A percentile compares a stretch with the other conserved stretches of the same genome.
Conservation (phyloP, 345 rosid species). For the Salix udensis region DNA sequence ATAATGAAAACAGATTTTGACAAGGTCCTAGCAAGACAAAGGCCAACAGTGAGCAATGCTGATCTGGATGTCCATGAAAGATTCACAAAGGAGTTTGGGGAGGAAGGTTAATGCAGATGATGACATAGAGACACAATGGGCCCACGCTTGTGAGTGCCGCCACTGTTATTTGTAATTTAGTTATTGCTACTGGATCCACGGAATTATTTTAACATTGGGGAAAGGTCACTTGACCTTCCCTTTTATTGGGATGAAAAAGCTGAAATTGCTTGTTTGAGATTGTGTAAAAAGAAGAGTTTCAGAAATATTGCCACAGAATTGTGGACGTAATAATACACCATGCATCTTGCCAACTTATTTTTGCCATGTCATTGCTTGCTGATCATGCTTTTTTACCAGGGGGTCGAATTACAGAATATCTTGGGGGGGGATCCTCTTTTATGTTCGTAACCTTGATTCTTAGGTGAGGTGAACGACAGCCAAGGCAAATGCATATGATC, state of each 20-base stretch:
- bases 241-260: slow-evolving; percentile 28
- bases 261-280: slow-evolving; percentile 34
- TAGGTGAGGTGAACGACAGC: not conserved
- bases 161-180: slow-evolving; percentile 40
- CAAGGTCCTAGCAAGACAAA: slow-evolving; percentile 89
- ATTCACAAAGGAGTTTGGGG: slow-evolving; percentile 96
- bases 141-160: slow-evolving; percentile 28
- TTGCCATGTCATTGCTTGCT: not conserved
- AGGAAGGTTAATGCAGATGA: slow-evolving; percentile 63
- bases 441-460: too few relatives aligned
- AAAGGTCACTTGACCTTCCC: slow-evolving; percentile 28
- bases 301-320: slow-evolving; percentile 15
- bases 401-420: slow-evolving; percentile 5
- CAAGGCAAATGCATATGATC: not conserved
- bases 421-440: too few relatives aligned
- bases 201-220: slow-evolving; percentile 25
- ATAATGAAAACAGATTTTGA: slow-evolving; percentile 79
- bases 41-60: slow-evolving; percentile 84
- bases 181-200: slow-evolving; percentile 26
- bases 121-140: slow-evolving; percentile 3
- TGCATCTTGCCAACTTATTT: not conserved
- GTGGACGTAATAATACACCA: slow-evolving; percentile 11
- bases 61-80: slow-evolving; percentile 92
- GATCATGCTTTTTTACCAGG: not conserved
- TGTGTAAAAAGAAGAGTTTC: slow-evolving; percentile 44